Percentiles rank a stretch among this genome's conserved stretches.
Conservation (phyloP, 371 early-diverging fungal genomes). For the Umbelopsis sp. region DNA sequence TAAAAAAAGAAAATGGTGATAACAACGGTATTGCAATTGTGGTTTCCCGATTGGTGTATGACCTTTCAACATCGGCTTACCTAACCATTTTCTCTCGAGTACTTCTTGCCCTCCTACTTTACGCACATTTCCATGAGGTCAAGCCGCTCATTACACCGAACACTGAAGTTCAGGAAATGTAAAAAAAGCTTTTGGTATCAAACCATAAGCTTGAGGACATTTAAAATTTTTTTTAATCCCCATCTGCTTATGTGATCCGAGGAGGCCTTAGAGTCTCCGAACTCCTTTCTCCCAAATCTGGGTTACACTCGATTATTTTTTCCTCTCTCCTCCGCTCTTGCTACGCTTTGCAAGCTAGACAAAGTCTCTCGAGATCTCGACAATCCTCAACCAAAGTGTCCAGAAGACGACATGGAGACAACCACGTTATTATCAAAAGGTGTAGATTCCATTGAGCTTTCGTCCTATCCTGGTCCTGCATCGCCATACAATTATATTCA, state of each 20-base stretch:
- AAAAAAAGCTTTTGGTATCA: too few species aligned
- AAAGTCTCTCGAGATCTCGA: neutral
- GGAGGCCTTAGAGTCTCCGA: conserved; percentile 4
- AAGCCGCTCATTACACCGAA: too few species aligned
- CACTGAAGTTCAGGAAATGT: too few species aligned
- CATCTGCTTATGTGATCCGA: conserved; percentile 15
- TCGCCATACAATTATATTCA: conserved; percentile 7
- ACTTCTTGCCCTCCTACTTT: too few species aligned
- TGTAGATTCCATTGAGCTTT: conserved; percentile 1
- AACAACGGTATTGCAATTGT: too few species aligned
- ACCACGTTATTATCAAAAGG: neutral
- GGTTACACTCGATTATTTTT: neutral
- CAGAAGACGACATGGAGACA: conserved; percentile 4
- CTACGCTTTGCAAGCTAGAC: neutral
- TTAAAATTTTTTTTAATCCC: neutral
- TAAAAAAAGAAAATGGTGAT: too few species aligned
- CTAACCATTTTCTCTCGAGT: too few species aligned
- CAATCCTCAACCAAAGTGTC: neutral
- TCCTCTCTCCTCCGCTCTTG: neutral
- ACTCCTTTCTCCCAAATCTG: neutral
- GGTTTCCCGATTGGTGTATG: too few species aligned
- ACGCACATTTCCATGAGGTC: too few species aligned
- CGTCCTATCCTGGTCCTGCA: neutral
- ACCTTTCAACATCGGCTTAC: too few species aligned
- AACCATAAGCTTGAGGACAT: neutral